phyloP scores from a whole-genome alignment of 2,329 filamentous ascomycete species.

The Aulographum hederae region DNA sequence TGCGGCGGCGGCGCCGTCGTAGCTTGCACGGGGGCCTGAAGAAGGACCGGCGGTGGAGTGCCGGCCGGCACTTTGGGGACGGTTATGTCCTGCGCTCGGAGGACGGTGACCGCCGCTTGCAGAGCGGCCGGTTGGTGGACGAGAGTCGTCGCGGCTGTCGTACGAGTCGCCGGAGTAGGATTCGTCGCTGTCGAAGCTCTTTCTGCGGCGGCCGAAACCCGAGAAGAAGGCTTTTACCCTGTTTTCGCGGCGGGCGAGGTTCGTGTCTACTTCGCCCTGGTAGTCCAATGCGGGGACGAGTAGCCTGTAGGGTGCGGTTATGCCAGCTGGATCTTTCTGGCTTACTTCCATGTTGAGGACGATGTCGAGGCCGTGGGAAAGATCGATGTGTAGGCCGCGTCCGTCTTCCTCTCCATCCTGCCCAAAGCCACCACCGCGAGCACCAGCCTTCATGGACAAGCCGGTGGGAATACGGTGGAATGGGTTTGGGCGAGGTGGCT shows the following conservation, averaged over 20 bases:
- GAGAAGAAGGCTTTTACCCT: background rate
- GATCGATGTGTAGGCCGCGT: constrained; percentile 34
- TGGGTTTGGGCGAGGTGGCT: constrained; percentile 14
- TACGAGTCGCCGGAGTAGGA: background rate
- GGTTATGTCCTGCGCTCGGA: background rate
- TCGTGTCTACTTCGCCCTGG: constrained; percentile 12
- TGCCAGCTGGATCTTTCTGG: constrained; percentile 67
- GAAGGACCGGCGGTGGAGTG: too few species aligned
- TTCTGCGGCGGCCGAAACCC: background rate
- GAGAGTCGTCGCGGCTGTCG: background rate
- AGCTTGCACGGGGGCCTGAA: too few species aligned
- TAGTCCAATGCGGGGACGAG: constrained; percentile 60
- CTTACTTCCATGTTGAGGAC: constrained; percentile 80
- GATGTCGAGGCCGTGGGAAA: constrained; percentile 73
- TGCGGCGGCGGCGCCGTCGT: too few species aligned
- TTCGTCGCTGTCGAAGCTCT: background rate
- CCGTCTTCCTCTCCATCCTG: constrained; percentile 5
- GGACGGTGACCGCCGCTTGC: background rate
- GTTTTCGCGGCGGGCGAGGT: constrained; percentile 6
- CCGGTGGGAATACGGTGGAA: constrained; percentile 27
- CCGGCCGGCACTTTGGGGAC: background rate
- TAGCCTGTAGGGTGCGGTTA: constrained; percentile 72
- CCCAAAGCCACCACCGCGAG: constrained; percentile 10
- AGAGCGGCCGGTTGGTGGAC: background rate
- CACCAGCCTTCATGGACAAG: constrained; percentile 20